A percentile compares a stretch with the other conserved stretches of the same genome.
Evolutionary conservation across 495 filamentous ascomycete species (phyloP).

Genomic region (Tuber melanosporum): DNA sequence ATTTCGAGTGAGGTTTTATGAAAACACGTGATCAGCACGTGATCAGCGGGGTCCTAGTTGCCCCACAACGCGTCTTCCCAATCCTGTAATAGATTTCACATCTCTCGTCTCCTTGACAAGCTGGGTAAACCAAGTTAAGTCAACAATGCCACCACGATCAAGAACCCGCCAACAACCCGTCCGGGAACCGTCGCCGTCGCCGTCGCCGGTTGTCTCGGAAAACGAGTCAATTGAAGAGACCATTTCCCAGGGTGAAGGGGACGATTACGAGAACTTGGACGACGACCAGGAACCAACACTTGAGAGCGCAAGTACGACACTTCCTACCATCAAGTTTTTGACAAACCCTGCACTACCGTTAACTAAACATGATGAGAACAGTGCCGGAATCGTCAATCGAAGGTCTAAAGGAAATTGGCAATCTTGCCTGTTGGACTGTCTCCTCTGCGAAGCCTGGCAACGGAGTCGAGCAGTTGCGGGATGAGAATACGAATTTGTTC

Average conservation of each 20-base stretch:
- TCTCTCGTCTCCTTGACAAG: background rate
- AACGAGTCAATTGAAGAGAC: slow-evolving; percentile 36
- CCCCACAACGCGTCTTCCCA: slow-evolving; percentile 4
- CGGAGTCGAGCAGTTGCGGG: slow-evolving; percentile 74
- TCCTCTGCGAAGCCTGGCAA: slow-evolving; percentile 86
- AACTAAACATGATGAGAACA: slow-evolving; percentile 7
- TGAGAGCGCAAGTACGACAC: slow-evolving; percentile 39
- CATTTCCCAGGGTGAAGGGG: slow-evolving; percentile 40
- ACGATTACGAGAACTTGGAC: slow-evolving; percentile 33
- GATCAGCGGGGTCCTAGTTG: background rate
- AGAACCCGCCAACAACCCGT: background rate
- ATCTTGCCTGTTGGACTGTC: slow-evolving; percentile 88
- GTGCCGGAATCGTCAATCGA: slow-evolving; percentile 24
- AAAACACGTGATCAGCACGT: background rate
- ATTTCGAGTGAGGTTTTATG: background rate
- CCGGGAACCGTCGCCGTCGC: background rate
- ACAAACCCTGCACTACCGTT: background rate
- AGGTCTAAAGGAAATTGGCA: slow-evolving; percentile 83
- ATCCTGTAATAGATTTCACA: background rate
- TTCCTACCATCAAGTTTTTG: background rate
- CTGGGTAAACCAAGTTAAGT: background rate
- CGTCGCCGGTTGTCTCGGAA: slow-evolving; percentile 11
- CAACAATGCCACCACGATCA: background rate
- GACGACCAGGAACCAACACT: slow-evolving; percentile 43
- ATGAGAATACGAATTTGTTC: slow-evolving; percentile 70